Conservation (phyloP, 805 yeast species). For the Wickerhamiella allomyrinae region DNA sequence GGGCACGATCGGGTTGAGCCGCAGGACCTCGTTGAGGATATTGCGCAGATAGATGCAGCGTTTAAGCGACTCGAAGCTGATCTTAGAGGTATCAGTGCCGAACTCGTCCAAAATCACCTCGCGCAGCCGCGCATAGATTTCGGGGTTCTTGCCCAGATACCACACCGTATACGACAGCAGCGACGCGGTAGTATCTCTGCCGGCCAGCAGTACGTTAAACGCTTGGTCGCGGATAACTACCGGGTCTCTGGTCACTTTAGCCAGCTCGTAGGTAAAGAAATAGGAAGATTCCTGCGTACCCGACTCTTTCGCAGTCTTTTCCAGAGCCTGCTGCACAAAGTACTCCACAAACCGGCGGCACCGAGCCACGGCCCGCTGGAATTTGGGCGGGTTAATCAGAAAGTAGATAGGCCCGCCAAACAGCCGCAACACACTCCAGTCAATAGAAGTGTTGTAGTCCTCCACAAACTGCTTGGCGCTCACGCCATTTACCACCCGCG, state of each 20-base stretch:
- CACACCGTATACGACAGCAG: slow-evolving; percentile 30
- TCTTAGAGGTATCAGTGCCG: slow-evolving; percentile 12
- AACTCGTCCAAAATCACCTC: slow-evolving; percentile 15
- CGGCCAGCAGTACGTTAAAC: slow-evolving; percentile 35
- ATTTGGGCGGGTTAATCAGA: slow-evolving; percentile 16
- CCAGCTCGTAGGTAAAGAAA: slow-evolving; percentile 33
- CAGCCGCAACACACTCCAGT: slow-evolving; percentile 1
- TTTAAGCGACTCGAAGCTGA: slow-evolving; percentile 32
- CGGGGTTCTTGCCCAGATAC: slow-evolving; percentile 31
- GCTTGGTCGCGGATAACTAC: slow-evolving; percentile 32
- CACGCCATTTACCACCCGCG: slow-evolving; percentile 10
- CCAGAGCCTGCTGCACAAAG: slow-evolving; percentile 29
- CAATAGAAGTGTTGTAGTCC: slow-evolving; percentile 9
- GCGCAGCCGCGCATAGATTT: slow-evolving; percentile 26
- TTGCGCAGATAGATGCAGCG: slow-evolving; percentile 30
- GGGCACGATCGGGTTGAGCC: slow-evolving; percentile 37
- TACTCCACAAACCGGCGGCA: slow-evolving; percentile 27
- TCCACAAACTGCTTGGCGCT: slow-evolving; percentile 17
- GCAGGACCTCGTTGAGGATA: slow-evolving; percentile 32
- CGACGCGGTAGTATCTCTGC: slow-evolving; percentile 39
- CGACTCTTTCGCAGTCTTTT: slow-evolving; percentile 8
- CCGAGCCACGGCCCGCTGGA: slow-evolving; percentile 21
- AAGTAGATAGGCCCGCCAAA: slow-evolving; percentile 10
- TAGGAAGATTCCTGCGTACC: slow-evolving; percentile 16
- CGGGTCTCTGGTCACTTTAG: slow-evolving; percentile 32